Evolutionary conservation across 2,329 filamentous ascomycete species (phyloP), one percentile per base, ranked within the genome.

Genomic region (Penicillium decumbens): DNA sequence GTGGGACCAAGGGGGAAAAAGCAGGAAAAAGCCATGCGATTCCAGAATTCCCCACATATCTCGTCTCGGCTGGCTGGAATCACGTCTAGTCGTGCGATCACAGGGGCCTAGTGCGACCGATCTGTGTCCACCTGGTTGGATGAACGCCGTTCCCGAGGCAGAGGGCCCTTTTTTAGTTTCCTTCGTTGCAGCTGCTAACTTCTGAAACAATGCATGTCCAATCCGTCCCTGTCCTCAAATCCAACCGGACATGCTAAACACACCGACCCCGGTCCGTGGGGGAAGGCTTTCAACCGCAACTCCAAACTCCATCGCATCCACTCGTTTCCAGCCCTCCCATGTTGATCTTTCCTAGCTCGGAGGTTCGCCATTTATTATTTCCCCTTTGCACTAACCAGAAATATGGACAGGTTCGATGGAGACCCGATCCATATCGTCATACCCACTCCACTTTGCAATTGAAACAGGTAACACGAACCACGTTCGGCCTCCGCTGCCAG

Each of bases 1-100:
- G 39, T 49, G 50, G 37, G 37, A 48, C 35, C 28, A 50, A 15
- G 39, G 41, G 20, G 39, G 41, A 56, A 51, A 28, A 23, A 23
- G 10, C 24, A 47, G 37, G 30, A 43, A 49, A 50, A 44, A 50
- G 52, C 51, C 54, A 57, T 58, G 45, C 52, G 54, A 53, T 55
- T 55, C 46, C 48, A 45, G 50, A 47, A 55, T 49, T 57, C 58
- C 57, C 58, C 58, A 60, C 57, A 58, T 30, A 53, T 53, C 49
- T 58, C 51, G 45, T 51, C 49, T 58, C 48, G 56, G 58, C 56
- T 58, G 55, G 55, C 55, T 60, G 50, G 53, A 49, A 59, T 57
- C 49, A 45, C 54, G 45, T 50, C 47, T 55, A 58, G 51, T 57
- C 43, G 43, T 45, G 18, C 56, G 57, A 60, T 60, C 56, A 52